phyloP scores from a whole-genome alignment of 2,329 filamentous ascomycete species.

The Fusarium devonianum region DNA sequence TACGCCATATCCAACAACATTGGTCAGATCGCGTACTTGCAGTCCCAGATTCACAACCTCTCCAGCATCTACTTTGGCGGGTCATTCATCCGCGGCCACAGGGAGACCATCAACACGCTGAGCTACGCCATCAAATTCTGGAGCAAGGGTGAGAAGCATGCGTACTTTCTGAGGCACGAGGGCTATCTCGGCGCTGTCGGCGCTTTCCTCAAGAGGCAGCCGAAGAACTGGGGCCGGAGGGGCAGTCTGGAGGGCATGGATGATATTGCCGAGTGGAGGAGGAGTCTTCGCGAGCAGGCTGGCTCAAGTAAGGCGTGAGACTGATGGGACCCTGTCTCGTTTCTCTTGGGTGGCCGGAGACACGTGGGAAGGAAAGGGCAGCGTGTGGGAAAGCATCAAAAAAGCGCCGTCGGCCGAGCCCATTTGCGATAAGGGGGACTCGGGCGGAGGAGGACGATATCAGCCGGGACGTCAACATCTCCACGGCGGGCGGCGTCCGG shows the following conservation, averaged over 20 bases:
- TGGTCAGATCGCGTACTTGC: constrained; percentile 96
- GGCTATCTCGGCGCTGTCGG: constrained; percentile 94
- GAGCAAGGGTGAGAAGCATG: constrained; percentile 92
- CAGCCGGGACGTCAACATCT: constrained; percentile 3
- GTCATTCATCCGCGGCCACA: constrained; percentile 93
- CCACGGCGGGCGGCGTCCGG: constrained; percentile 11
- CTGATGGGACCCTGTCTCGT: neutral
- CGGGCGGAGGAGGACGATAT: constrained; percentile 4
- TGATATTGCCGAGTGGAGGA: constrained; percentile 44
- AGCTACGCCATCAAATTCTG: constrained; percentile 98
- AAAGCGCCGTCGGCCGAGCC: constrained; percentile 4
- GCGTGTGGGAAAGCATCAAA: constrained; percentile 4
- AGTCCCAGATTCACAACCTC: constrained; percentile 91
- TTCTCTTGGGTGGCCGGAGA: neutral
- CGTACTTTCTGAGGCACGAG: constrained; percentile 94
- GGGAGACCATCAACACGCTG: constrained; percentile 97
- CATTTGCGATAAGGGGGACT: neutral
- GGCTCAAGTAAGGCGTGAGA: constrained; percentile 15
- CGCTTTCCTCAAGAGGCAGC: constrained; percentile 91
- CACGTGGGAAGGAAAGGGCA: neutral
- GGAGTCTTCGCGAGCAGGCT: constrained; percentile 25
- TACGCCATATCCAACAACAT: constrained; percentile 99
- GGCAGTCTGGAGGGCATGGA: constrained; percentile 71
- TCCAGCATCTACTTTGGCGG: constrained; percentile 97
- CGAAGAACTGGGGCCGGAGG: constrained; percentile 87